Percentiles rank a stretch among this genome's conserved stretches.
Evolutionary conservation across 2,329 filamentous ascomycete species (phyloP).

Genomic region (Cercospora citrullina): DNA sequence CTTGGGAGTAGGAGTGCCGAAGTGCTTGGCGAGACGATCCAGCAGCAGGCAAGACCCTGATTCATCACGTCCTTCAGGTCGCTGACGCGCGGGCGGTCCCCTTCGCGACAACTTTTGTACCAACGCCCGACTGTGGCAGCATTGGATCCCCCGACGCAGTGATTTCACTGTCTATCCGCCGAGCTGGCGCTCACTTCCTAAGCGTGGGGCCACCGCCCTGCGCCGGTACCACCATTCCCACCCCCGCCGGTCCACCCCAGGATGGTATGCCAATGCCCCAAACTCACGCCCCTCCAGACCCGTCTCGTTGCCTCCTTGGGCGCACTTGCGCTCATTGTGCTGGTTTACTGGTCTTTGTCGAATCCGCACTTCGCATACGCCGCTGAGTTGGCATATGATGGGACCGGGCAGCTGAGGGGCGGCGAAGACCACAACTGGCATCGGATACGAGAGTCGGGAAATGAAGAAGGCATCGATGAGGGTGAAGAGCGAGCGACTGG

Average conservation of each 20-base stretch:
- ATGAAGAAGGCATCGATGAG: constrained; percentile 34
- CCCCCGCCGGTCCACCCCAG: neutral
- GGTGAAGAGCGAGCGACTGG: constrained; percentile 33
- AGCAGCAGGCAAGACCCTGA: neutral
- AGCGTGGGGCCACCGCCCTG: constrained; percentile 25
- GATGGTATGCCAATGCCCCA: constrained; percentile 44
- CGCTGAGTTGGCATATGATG: constrained; percentile 50
- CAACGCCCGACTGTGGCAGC: neutral
- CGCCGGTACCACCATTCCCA: constrained; percentile 11
- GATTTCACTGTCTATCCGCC: neutral
- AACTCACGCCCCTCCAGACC: constrained; percentile 69
- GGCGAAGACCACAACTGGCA: constrained; percentile 52
- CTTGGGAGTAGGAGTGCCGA: neutral
- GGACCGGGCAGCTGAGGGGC: constrained; percentile 39
- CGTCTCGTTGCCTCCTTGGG: constrained; percentile 68
- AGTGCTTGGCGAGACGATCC: neutral
- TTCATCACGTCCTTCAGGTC: neutral
- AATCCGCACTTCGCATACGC: constrained; percentile 64
- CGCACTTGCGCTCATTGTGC: constrained; percentile 59
- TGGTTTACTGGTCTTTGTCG: constrained; percentile 62
- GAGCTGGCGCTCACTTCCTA: constrained; percentile 21
- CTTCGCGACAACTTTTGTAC: neutral
- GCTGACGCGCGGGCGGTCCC: neutral
- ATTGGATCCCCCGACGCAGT: neutral
- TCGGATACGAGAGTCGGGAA: constrained; percentile 42